Conservation (phyloP, 352 stramenopile species). For the Pythium dissimile region DNA sequence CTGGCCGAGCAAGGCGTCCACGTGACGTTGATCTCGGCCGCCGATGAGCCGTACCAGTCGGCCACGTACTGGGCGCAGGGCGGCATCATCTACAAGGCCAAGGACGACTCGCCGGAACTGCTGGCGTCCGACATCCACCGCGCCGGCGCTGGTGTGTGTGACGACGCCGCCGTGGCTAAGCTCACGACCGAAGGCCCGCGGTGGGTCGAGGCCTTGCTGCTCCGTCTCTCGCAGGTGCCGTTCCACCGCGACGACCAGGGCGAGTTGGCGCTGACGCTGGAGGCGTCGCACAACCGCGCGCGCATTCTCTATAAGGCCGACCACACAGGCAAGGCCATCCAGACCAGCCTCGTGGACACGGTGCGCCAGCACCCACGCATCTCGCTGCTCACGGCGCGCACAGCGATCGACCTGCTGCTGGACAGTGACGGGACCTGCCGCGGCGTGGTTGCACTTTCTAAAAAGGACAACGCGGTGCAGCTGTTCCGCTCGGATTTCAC, state of each 20-base stretch:
- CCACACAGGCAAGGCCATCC: slow-evolving; percentile 92
- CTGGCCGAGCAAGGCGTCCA: slow-evolving; percentile 67
- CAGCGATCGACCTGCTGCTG: slow-evolving; percentile 72
- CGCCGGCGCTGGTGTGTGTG: slow-evolving; percentile 89
- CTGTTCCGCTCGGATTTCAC: slow-evolving; percentile 79
- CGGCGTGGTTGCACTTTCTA: slow-evolving; percentile 49
- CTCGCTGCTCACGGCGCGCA: slow-evolving; percentile 54
- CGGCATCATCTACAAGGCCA: slow-evolving; percentile 93
- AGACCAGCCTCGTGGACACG: slow-evolving; percentile 84
- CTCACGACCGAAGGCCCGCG: slow-evolving; percentile 86
- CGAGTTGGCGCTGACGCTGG: slow-evolving; percentile 74
- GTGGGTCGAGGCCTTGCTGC: slow-evolving; percentile 88
- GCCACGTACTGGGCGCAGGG: slow-evolving; percentile 95
- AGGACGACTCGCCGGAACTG: slow-evolving; percentile 81
- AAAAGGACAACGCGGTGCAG: slow-evolving; percentile 36
- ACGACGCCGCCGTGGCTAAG: slow-evolving; percentile 90
- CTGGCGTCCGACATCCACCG: slow-evolving; percentile 91
- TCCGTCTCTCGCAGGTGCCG: slow-evolving; percentile 82
- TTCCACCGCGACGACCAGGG: slow-evolving; percentile 81
- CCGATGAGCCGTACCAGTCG: slow-evolving; percentile 81
- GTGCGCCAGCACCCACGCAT: slow-evolving; percentile 85
- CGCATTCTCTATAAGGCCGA: slow-evolving; percentile 94
- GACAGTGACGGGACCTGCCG: slow-evolving; percentile 50
- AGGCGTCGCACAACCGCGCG: slow-evolving; percentile 91
- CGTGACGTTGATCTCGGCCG: slow-evolving; percentile 76